Percentiles rank a stretch among this genome's conserved stretches.
Evolutionary conservation across 306 rosid species (phyloP).

Genomic region (Trifolium repens): DNA sequence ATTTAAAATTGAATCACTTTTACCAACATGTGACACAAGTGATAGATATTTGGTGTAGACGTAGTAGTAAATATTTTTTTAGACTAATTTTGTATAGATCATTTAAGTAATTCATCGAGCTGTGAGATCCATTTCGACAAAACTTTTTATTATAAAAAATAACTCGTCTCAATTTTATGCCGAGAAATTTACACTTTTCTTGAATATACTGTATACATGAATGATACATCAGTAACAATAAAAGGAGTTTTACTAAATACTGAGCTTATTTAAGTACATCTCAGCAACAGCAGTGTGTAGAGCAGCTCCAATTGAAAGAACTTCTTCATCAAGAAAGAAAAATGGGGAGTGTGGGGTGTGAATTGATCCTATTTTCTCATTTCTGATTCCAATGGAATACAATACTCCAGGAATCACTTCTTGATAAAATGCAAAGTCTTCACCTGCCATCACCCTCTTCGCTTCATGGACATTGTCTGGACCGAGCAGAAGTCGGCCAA

Average conservation of each 20-base stretch:
- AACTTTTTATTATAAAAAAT: too few species aligned
- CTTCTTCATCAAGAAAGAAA: slow-evolving; percentile 75
- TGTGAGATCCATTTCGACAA: too few species aligned
- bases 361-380: slow-evolving; percentile 65
- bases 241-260: slow-evolving; percentile 3
- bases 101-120: not conserved
- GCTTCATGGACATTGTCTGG: slow-evolving; percentile 58
- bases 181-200: not conserved
- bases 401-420: slow-evolving; percentile 60
- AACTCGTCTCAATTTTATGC: not conserved
- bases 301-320: slow-evolving; percentile 72
- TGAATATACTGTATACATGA: not conserved
- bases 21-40: too few species aligned
- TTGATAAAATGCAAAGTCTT: slow-evolving; percentile 71
- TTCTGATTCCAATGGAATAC: slow-evolving; percentile 64
- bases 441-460: slow-evolving; percentile 65
- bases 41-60: too few species aligned
- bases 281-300: slow-evolving; percentile 65
- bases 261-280: slow-evolving; percentile 50
- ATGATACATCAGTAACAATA: not conserved
- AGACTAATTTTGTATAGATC: too few species aligned
- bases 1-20: too few species aligned
- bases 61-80: too few species aligned
- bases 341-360: slow-evolving; percentile 73
- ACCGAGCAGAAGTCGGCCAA: slow-evolving; percentile 67